phyloP scores from a whole-genome alignment of 331 rosid genomes.

The Quercus lobata region DNA sequence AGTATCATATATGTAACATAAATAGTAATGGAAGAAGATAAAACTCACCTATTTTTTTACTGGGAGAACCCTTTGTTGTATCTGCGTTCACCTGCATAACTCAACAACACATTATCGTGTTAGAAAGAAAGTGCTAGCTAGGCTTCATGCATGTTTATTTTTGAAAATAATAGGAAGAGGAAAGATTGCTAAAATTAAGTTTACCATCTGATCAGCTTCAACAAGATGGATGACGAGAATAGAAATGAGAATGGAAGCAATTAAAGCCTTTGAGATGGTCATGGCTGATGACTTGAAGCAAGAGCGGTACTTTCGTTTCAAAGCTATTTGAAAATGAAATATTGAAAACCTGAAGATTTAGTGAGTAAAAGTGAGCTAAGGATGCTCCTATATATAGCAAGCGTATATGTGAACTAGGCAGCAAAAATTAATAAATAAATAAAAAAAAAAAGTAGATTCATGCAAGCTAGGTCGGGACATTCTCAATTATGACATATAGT shows the following conservation, averaged over 20 bases:
- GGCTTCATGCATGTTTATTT: too few relatives aligned
- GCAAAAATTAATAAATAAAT: background rate
- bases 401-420: background rate
- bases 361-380: background rate
- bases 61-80: background rate
- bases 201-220: conserved; percentile 33
- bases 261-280: conserved; percentile 35
- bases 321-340: background rate
- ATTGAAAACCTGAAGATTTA: background rate
- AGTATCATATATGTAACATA: background rate
- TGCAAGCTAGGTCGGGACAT: conserved; percentile 5
- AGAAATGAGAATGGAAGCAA: conserved; percentile 33
- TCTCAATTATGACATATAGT: background rate
- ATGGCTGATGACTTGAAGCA: background rate
- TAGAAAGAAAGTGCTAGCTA: background rate
- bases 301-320: background rate
- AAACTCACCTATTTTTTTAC: background rate
- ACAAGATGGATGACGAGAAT: conserved; percentile 24
- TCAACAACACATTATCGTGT: background rate
- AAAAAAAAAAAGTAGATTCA: background rate
- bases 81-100: background rate
- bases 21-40: background rate
- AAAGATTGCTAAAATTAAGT: background rate
- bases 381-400: conserved; percentile 29
- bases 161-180: background rate